Conservation (phyloP, 257 asterid genomes). For the Pogostemon cablin region DNA sequence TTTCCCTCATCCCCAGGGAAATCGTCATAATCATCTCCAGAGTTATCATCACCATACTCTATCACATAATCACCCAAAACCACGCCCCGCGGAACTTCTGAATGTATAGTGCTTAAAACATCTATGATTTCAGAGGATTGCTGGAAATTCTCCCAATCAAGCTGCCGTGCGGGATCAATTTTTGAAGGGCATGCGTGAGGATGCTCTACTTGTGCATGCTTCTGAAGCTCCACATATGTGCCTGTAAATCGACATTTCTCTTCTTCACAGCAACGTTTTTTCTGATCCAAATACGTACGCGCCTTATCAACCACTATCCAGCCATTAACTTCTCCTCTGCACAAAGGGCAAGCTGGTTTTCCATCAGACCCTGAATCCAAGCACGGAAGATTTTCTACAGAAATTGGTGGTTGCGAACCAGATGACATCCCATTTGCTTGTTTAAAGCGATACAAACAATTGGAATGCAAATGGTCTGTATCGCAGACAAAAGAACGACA, state of each 20-base stretch:
- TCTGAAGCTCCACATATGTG: slow-evolving; percentile 62
- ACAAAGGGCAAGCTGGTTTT: slow-evolving; percentile 73
- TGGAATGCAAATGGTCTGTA: slow-evolving; percentile 77
- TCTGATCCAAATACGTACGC: slow-evolving; percentile 61
- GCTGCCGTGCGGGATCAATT: slow-evolving; percentile 80
- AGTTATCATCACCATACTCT: slow-evolving; percentile 79
- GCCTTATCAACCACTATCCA: slow-evolving; percentile 70
- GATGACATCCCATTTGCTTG: slow-evolving; percentile 59
- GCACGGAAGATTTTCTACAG: slow-evolving; percentile 40
- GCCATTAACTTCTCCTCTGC: slow-evolving; percentile 84
- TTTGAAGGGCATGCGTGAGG: slow-evolving; percentile 82
- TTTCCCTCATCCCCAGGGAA: slow-evolving; percentile 67
- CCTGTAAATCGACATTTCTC: slow-evolving; percentile 67
- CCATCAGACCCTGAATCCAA: slow-evolving; percentile 39
- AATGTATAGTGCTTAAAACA: slow-evolving; percentile 79
- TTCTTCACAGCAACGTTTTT: slow-evolving; percentile 77
- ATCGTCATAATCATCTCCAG: slow-evolving; percentile 75
- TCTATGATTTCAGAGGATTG: slow-evolving; percentile 85
- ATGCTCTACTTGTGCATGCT: slow-evolving; percentile 72
- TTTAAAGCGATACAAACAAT: slow-evolving; percentile 78
- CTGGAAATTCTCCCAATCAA: slow-evolving; percentile 90
- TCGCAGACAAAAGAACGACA: slow-evolving; percentile 83
- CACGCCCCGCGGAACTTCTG: slow-evolving; percentile 84
- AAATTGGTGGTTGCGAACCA: slow-evolving; percentile 39
- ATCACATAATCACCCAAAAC: slow-evolving; percentile 89